Evolutionary conservation across 495 filamentous ascomycete species (phyloP), one percentile per base, ranked within the genome.

Genomic region (Penicillium psychrofluorescens): DNA sequence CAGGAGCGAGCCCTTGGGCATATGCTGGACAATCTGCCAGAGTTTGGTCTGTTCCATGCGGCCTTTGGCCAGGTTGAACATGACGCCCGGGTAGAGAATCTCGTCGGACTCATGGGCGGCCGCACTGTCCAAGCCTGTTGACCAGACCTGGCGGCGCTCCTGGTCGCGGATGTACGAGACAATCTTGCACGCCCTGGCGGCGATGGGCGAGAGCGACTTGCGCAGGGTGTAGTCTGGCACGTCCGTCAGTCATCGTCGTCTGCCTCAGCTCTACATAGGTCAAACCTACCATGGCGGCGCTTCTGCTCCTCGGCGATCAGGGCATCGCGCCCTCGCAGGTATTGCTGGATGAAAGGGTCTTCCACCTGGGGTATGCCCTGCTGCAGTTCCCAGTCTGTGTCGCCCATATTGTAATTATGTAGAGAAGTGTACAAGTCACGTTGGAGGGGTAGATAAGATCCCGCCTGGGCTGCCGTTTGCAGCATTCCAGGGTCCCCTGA

Each of bases 1-100:
- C 41, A 97, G 63, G 8, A 97, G 73, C 5, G 85, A 80, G 4
- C 92, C 92, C 58, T 98, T 97, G 14, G 92, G 92, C 85, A 98
- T 86, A 35, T 67, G 75, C 38, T 81, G 73, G 4, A 95, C 77
- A 42, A 96, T 92, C 48, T 77, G 75, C 88, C 89, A 97, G 8
- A 95, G 72, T 53, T 81, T 83, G 6, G 86, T 90, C 49, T 72
- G 71, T 59, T 91, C 86, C 80, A 95, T 89, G 8, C 78, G 72
- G 15, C 80, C 75, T 59, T 85, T 88, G 46, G 87, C 87, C 16
- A 88, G 69, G 8, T 74, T 78, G 54, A 95, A 95, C 83, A 91
- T 90, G 78, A 94, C 91, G 1, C 90, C 88, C 1, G 88, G 88
- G 56, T 85, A 83, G 16, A 86, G 67, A 14, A 65, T 68, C 33